Evolutionary conservation across 306 rosid genomes (phyloP), one percentile per base, ranked within the genome.

Genomic region (Sechiopsis laciniata): DNA sequence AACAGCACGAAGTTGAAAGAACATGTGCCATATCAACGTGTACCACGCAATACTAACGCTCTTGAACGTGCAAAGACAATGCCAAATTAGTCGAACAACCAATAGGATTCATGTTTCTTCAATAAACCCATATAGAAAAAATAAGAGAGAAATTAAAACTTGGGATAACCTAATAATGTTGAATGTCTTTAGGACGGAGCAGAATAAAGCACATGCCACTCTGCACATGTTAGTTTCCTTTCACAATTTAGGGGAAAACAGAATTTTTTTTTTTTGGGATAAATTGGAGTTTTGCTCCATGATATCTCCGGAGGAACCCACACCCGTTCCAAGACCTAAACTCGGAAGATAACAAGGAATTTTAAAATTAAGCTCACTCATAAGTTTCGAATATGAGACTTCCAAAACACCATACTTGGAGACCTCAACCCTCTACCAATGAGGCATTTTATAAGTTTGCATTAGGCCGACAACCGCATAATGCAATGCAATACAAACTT

Each of bases 1-100:
- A 78, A 61, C 87, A 78, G 77, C 83, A 83, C n/a, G 98, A 90
- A 76, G 90, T 85, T 62, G 96, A 89, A 76, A 94, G 84, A 60
- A 87, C 80, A 19, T 90, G 90, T 8, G 96, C 88, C 98, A 90
- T 90, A 81, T 84, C 75, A 66, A 64, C 74, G 4, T 19, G 53
- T 65, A 37, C 10, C 55, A 10, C 72, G 0, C 19, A 45, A 66
- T 20, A 19, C 2, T 17, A 45, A 52, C 21, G 66, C 59, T 59
- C 73, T 74, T 75, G 64, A 42, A 77, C 84, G 88, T 86, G 88
- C 80, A 75, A 74, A 77, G 37, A 21, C 54, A 42, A 79, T 42
- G 57, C 45, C 72, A 58, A 51, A 67, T 8, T 22, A 8, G 1
- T 61, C 62, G 72, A 74, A 58, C 14, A 55, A 70, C 32, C 3